Conservation (phyloP, 192 early-diverging fungal species). For the Coemansia sp. region DNA sequence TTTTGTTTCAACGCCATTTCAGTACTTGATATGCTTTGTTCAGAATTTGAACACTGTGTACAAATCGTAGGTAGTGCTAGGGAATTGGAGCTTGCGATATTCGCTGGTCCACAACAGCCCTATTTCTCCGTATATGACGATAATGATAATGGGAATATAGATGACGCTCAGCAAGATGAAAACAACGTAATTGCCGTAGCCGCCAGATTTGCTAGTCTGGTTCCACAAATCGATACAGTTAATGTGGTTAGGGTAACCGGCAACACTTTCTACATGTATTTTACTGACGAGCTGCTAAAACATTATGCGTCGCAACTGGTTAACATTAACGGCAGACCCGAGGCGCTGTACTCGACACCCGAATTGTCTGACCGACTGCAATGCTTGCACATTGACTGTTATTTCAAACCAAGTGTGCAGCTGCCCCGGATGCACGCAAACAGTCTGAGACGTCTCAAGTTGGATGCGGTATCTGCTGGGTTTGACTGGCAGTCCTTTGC, state of each 20-base stretch:
- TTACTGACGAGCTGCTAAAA: neutral
- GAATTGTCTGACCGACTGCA: neutral
- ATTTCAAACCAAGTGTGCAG: neutral
- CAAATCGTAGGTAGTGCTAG: neutral
- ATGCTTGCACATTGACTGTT: conserved; percentile 3
- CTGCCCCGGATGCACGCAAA: neutral
- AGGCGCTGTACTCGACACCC: neutral
- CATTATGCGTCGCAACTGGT: conserved; percentile 4
- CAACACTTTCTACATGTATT: neutral
- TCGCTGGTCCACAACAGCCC: neutral
- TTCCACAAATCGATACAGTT: neutral
- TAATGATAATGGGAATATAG: neutral
- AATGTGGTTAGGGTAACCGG: neutral
- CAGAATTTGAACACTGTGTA: neutral
- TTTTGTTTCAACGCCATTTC: neutral
- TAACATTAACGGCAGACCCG: neutral
- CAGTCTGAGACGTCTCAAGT: neutral
- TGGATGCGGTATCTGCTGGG: neutral
- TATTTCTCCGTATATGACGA: neutral
- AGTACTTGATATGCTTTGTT: neutral
- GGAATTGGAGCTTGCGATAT: conserved; percentile 1
- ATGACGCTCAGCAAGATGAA: neutral
- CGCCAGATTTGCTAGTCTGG: neutral
- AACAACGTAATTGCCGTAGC: neutral
- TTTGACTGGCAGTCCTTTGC: conserved; percentile 7